Percentiles rank a stretch among this genome's conserved stretches.
These are phyloP conservation scores for Stemphylium lycopersici DNA, from an alignment of 2,329 filamentous ascomycete species.

Conservation along the genomic window DNA sequence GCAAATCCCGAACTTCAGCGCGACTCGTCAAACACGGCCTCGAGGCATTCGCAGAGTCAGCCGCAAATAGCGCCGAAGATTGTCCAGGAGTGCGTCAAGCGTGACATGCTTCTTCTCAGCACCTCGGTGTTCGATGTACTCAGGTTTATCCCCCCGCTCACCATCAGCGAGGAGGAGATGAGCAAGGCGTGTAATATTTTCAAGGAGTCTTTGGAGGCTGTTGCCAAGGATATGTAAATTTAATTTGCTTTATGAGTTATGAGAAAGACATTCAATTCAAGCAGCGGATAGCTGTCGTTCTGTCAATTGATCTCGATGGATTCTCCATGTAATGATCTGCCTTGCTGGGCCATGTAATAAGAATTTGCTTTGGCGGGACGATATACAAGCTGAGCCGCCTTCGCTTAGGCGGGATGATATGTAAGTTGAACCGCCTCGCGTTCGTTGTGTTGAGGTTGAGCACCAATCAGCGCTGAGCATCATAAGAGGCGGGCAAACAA, in stretches of 20 bases:
- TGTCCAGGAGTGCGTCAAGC: conserved; percentile 36
- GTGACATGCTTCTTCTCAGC: conserved; percentile 38
- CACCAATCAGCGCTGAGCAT: conserved; percentile 3
- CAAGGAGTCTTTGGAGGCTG: conserved; percentile 34
- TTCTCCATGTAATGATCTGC: not conserved
- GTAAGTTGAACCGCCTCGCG: not conserved
- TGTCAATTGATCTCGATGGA: not conserved
- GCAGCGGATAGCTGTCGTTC: not conserved
- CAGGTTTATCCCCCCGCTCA: conserved; percentile 38
- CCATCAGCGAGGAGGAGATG: conserved; percentile 36
- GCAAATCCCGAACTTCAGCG: conserved; percentile 23
- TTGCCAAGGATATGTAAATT: conserved; percentile 31
- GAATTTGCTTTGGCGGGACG: too few species aligned
- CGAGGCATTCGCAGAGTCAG: conserved; percentile 22
- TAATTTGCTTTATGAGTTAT: not conserved
- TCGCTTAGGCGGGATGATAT: too few species aligned
- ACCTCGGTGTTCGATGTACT: conserved; percentile 41
- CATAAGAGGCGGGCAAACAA: conserved; percentile 1
- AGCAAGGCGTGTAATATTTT: conserved; percentile 32
- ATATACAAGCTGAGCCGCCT: not conserved
- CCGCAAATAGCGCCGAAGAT: conserved; percentile 37
- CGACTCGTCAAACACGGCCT: conserved; percentile 29
- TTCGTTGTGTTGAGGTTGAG: conserved; percentile 2
- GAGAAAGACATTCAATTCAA: not conserved
- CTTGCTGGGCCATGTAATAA: too few species aligned